Evolutionary conservation across 2,329 filamentous ascomycete genomes (phyloP).

Genomic region (Drechslerella coelobrocha): DNA sequence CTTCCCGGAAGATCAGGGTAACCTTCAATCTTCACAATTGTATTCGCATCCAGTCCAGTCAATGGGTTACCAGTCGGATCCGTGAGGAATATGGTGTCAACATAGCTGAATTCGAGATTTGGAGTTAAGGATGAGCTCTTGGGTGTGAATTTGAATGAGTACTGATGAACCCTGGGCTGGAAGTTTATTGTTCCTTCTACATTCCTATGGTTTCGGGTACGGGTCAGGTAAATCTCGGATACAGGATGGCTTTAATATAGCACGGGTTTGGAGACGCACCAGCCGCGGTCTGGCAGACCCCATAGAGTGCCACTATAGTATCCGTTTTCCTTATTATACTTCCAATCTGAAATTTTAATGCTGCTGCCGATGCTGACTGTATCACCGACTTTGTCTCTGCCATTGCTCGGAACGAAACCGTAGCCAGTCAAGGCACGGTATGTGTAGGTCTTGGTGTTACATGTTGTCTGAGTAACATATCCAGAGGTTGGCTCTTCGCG

Average conservation of each 20-base stretch:
- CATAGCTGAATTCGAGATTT: slow-evolving; percentile 69
- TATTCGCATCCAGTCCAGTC: slow-evolving; percentile 70
- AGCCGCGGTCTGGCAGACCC: slow-evolving; percentile 72
- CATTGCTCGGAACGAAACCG: slow-evolving; percentile 66
- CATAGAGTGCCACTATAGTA: slow-evolving; percentile 70
- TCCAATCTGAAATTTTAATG: slow-evolving; percentile 67
- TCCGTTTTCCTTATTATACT: slow-evolving; percentile 65
- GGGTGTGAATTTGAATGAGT: slow-evolving; percentile 67
- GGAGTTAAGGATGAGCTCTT: slow-evolving; percentile 63
- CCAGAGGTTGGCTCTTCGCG: slow-evolving; percentile 26
- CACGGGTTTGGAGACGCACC: slow-evolving; percentile 59
- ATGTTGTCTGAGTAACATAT: slow-evolving; percentile 63
- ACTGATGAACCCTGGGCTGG: slow-evolving; percentile 72
- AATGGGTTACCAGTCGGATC: slow-evolving; percentile 69
- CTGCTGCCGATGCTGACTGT: slow-evolving; percentile 72
- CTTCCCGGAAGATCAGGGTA: slow-evolving; percentile 70
- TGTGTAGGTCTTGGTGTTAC: slow-evolving; percentile 69
- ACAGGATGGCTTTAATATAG: neutral
- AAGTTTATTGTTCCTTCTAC: slow-evolving; percentile 74
- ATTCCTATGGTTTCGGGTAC: slow-evolving; percentile 62
- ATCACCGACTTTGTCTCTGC: slow-evolving; percentile 72
- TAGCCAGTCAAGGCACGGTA: slow-evolving; percentile 73
- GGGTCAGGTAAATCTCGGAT: slow-evolving; percentile 28
- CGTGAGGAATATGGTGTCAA: slow-evolving; percentile 70
- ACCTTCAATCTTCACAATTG: slow-evolving; percentile 64